Evolutionary conservation across 169 alveolate genomes (phyloP), one percentile per base, ranked within the genome.

Genomic region (Amoebophrya sp.): DNA sequence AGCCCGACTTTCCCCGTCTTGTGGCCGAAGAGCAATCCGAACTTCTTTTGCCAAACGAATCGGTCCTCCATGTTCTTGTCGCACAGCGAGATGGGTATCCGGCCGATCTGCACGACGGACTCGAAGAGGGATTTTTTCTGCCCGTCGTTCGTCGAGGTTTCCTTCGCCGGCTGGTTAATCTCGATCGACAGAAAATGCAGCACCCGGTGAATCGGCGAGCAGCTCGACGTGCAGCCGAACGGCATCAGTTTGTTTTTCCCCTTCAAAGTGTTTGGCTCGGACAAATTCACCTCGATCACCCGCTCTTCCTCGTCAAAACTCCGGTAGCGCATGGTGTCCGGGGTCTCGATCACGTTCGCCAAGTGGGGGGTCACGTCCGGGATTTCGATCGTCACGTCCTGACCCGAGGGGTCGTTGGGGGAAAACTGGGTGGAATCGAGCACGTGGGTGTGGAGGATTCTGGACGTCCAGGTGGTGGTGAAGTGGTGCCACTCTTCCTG

Each of bases 41-140:
- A 66, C 83, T 25, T 7, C 83, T 66, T 66, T 25, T 66, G 83
- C 83, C 83, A 66, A 3, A 66, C 32, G 38, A 66, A 25, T 7
- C 83, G 29, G 83, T 66, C 83, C 35, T 66, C 83, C 35, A 66
- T 25, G 83, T 66, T 66, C 83, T 66, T 66, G 35, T 66, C 83
- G 83, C 1, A 7, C 32, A 66, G 2, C 35, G 83, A 0, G 83
- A 66, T 66, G 1, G 83, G 83, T 66, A 66, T 66, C 83, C 83
- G 1, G 7, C 83, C 83, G 35, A 66, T 66, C 83, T n/a, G 83
- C 10, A 25, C 18, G 83, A 0, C 18, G 38, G 12, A 2, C 32
- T n/a, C 83, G 18, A 66, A n/a, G 7, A 66, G 83, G 10, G 83
- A 25, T 25, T 66, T 66, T 25, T 7, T 18, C 66, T 47, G 66